These are phyloP conservation scores for Pistacia vera DNA, from an alignment of 345 rosid species.

Conservation along the genomic window DNA sequence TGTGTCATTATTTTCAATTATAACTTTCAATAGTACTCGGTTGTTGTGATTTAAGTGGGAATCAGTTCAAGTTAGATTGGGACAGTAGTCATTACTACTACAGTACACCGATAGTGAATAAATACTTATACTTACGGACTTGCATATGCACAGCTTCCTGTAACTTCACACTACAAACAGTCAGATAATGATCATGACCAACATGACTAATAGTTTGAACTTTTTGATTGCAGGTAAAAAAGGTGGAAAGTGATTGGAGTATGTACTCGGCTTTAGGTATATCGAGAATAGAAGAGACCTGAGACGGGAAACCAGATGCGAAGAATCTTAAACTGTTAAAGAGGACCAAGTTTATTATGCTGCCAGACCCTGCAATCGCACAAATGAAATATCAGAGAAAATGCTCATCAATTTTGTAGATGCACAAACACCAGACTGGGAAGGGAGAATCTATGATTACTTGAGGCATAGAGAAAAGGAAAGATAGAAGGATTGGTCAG, in stretches of 20 bases:
- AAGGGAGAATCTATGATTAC: neutral
- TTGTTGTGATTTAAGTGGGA: neutral
- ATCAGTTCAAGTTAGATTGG: neutral
- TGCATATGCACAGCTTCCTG: neutral
- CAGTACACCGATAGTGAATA: neutral
- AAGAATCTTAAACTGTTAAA: neutral
- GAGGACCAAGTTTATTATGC: neutral
- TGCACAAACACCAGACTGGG: neutral
- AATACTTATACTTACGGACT: neutral
- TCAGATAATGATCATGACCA: neutral
- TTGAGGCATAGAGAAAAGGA: neutral
- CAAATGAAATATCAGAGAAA: neutral
- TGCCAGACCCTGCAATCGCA: neutral
- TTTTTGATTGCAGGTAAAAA: constrained; percentile 48
- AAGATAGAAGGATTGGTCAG: neutral
- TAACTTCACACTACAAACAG: neutral
- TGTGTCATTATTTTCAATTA: constrained; percentile 13
- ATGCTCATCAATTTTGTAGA: constrained; percentile 2
- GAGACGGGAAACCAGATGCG: neutral
- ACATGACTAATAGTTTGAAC: constrained; percentile 13
- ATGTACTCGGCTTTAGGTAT: constrained; percentile 4
- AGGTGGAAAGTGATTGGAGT: constrained; percentile 44
- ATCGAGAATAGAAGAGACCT: constrained; percentile 5
- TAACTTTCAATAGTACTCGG: constrained; percentile 8
- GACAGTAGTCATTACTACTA: neutral